Evolutionary conservation across 2,329 filamentous ascomycete species (phyloP), one percentile per base, ranked within the genome.

Genomic region (Stromatinia cepivora): DNA sequence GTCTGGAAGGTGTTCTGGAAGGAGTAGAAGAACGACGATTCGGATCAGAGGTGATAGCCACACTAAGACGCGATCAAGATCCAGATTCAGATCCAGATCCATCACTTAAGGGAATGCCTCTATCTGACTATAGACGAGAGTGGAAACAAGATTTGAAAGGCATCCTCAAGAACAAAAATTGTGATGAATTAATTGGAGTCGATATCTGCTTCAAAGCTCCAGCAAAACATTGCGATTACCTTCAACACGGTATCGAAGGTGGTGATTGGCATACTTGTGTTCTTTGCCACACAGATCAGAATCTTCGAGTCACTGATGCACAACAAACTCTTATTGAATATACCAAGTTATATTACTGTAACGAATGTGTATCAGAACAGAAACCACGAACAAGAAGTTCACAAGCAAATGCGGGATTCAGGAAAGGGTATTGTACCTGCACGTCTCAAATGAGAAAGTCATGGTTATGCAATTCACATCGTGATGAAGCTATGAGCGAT

Each of bases 201-300:
- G 48, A 65, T 17, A 54, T 65, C 28, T 65, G 62, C 22, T 65
- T 65, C 50, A 56, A 65, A 17, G n/a, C 39, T 31, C 62, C 48
- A 2, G 36, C 62, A 6, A 65, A 65, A 20, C 48, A 45, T 31
- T 65, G 62, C 11, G 62, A 65, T 42, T 65, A 34, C 39, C 62
- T 65, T 9, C 48, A 53, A 17, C 62, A 65, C 11, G 50, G 36
- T 10, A 45, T 54, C 20, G 36, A 42, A 28, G 36, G 62, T 22
- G 62, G 62, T 9, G 48, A 54, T 22, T 56, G 48, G 34, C 13
- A 56, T 31, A 54, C 62, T 8, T 65, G 62, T n/a, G 50, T 42
- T 9, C 0, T 17, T 54, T 65, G 62, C 17, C 62, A 65, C 20
- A n/a, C 15, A 22, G 50, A 31, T 0, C 62, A 56, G 9, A 56